Percentiles rank a stretch among this genome's conserved stretches.
Conservation (phyloP, 495 filamentous ascomycete species). For the Bathelium albidoporum region DNA sequence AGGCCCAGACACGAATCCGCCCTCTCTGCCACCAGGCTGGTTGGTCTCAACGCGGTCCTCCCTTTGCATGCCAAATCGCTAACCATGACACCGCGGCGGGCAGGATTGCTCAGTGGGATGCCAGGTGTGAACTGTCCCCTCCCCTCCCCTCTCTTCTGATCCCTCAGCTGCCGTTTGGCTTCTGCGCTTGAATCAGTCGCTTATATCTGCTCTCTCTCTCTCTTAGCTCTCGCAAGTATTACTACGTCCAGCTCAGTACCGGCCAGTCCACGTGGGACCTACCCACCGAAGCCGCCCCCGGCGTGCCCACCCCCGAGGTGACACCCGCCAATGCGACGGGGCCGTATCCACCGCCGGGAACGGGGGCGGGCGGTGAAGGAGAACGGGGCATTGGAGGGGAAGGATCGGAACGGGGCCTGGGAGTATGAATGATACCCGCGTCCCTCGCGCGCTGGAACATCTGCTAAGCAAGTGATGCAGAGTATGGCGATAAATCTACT, state of each 20-base stretch:
- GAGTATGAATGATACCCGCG: conserved; percentile 19
- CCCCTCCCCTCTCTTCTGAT: neutral
- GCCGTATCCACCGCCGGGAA: conserved; percentile 22
- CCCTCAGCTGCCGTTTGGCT: neutral
- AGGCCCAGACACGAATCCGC: conserved; percentile 18
- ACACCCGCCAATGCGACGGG: conserved; percentile 25
- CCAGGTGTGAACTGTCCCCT: conserved; percentile 15
- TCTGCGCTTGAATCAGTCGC: too few relatives aligned
- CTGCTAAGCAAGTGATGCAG: neutral
- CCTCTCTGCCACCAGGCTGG: conserved; percentile 23
- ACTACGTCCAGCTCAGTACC: conserved; percentile 33
- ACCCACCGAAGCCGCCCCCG: conserved; percentile 29
- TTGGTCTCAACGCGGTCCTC: conserved; percentile 12
- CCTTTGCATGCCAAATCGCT: neutral
- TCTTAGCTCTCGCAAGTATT: conserved; percentile 24
- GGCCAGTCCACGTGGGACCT: conserved; percentile 33
- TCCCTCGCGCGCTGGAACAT: neutral
- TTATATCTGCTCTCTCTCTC: too few relatives aligned
- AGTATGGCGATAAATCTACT: conserved; percentile 34
- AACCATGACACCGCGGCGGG: neutral
- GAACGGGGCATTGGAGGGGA: conserved; percentile 25
- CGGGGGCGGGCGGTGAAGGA: too few relatives aligned
- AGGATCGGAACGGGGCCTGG: conserved; percentile 26
- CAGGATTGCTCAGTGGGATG: conserved; percentile 24
- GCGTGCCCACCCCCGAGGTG: conserved; percentile 19